These are phyloP conservation scores for Ottelia alismoides DNA, from an alignment of 106 monocot species.

Conservation along the genomic window DNA sequence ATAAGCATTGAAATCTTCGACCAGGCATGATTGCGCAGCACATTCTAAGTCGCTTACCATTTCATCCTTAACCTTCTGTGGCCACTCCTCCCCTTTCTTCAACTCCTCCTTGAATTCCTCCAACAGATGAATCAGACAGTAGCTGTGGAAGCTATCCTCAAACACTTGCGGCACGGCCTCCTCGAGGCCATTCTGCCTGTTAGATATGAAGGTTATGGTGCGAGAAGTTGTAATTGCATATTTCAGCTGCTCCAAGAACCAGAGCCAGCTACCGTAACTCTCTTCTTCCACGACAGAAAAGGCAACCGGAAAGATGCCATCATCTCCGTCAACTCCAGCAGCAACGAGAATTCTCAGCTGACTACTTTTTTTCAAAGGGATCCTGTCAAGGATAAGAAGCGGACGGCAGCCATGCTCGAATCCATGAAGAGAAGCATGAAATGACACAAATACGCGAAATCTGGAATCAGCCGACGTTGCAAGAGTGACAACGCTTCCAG, in stretches of 20 bases:
- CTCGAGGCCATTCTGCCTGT: conserved; percentile 59
- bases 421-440: conserved; percentile 68
- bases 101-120: conserved; percentile 73
- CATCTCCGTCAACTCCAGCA: conserved; percentile 68
- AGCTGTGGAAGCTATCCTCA: conserved; percentile 49
- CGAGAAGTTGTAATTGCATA: conserved; percentile 42
- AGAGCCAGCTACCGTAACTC: conserved; percentile 62
- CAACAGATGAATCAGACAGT: conserved; percentile 60
- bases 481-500: conserved; percentile 61
- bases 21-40: conserved; percentile 60
- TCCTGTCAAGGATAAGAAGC: conserved; percentile 61
- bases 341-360: conserved; percentile 61
- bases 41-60: conserved; percentile 71
- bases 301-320: conserved; percentile 74
- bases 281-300: conserved; percentile 87
- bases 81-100: conserved; percentile 48
- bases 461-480: conserved; percentile 44
- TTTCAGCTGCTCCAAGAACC: conserved; percentile 80
- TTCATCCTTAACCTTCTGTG: conserved; percentile 44
- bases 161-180: conserved; percentile 69
- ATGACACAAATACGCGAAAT: conserved; percentile 67
- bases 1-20: conserved; percentile 66
- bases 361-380: conserved; percentile 65
- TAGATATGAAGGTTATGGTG: conserved; percentile 58
- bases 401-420: conserved; percentile 74